These are phyloP conservation scores for Lentinus brumalis DNA, from an alignment of 768 basidiomycete species.

Conservation along the genomic window DNA sequence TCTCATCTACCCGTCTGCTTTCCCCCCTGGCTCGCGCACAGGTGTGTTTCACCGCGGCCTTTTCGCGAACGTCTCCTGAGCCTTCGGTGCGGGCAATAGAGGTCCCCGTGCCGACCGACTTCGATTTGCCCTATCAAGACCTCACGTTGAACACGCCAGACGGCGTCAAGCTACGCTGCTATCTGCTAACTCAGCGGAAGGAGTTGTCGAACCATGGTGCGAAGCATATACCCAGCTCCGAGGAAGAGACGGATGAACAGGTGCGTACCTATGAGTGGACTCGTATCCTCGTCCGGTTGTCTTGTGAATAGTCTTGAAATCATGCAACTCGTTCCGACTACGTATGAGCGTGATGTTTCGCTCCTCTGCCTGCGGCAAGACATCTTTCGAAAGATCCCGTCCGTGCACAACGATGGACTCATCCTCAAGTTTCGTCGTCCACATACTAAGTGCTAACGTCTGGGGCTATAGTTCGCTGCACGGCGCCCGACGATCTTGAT, in stretches of 20 bases:
- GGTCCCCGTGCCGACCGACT: constrained; percentile 70
- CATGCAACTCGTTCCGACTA: too few relatives aligned
- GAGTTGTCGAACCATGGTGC: constrained; percentile 37
- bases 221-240: constrained; percentile 38
- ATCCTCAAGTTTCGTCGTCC: too few relatives aligned
- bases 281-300: too few relatives aligned
- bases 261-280: constrained; percentile 34
- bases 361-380: background rate
- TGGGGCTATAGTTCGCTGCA: constrained; percentile 39
- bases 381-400: background rate
- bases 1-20: constrained; percentile 88
- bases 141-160: constrained; percentile 75
- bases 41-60: constrained; percentile 42
- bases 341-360: background rate
- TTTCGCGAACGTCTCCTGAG: background rate
- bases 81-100: constrained; percentile 42
- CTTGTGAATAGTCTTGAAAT: too few relatives aligned
- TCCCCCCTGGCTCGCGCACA: constrained; percentile 76
- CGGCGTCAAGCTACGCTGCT: constrained; percentile 69
- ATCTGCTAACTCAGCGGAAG: constrained; percentile 69
- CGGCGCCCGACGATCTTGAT: constrained; percentile 84
- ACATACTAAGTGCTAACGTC: constrained; percentile 9
- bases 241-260: constrained; percentile 70
- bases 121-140: constrained; percentile 74
- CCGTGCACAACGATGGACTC: background rate